Conservation (phyloP, 176 grass and related monocot species). For the Bolboschoenus planiculmis region DNA sequence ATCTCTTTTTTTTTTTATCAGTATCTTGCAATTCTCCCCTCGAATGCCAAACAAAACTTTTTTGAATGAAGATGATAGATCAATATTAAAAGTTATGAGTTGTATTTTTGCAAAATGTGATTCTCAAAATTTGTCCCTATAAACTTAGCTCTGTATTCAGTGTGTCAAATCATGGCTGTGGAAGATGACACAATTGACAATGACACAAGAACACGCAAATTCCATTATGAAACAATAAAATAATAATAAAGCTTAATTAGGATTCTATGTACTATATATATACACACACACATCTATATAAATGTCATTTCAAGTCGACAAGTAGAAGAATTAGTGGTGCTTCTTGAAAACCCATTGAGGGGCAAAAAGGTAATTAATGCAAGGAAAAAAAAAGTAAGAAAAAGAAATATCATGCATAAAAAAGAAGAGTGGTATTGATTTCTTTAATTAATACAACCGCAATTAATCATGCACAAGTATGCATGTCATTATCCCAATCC, state of each 20-base stretch:
- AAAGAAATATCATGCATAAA: conserved; percentile 1
- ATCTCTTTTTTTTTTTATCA: too few species aligned
- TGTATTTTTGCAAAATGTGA: too few species aligned
- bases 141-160: not conserved
- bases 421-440: not conserved
- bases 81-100: too few species aligned
- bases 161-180: not conserved
- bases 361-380: not conserved
- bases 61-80: too few species aligned
- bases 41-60: too few species aligned
- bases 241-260: too few species aligned
- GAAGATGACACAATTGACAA: not conserved
- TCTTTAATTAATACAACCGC: not conserved
- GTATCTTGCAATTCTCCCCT: too few species aligned
- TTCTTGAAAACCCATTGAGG: not conserved
- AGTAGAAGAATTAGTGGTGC: not conserved
- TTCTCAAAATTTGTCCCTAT: too few species aligned
- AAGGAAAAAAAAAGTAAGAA: not conserved
- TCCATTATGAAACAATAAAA: too few species aligned
- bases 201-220: too few species aligned
- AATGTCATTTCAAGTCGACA: not conserved
- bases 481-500: conserved; percentile 18
- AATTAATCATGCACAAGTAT: conserved; percentile 21
- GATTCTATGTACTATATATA: too few species aligned
- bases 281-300: too few species aligned